Conservation (phyloP, 2,329 filamentous ascomycete species). For the Fusarium sarcochroum region DNA sequence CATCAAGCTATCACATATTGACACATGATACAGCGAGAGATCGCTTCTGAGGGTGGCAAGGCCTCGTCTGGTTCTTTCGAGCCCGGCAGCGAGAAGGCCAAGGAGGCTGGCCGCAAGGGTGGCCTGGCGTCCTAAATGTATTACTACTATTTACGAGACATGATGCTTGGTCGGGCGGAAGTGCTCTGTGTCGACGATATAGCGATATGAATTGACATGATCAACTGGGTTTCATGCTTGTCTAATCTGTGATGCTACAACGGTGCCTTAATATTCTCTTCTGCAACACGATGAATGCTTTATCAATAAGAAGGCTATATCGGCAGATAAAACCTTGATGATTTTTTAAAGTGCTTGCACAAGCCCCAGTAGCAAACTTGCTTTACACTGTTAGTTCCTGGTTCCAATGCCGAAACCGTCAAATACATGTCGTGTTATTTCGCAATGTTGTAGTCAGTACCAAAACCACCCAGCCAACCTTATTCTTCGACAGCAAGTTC, state of each 20-base stretch:
- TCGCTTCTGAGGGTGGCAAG: constrained; percentile 68
- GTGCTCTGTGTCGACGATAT: not conserved
- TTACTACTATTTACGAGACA: not conserved
- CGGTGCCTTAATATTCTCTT: too few species aligned
- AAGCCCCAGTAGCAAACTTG: not conserved
- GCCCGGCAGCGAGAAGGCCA: constrained; percentile 64
- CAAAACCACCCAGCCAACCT: not conserved
- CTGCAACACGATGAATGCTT: too few species aligned
- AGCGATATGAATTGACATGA: not conserved
- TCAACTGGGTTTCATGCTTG: not conserved
- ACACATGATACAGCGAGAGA: constrained; percentile 56
- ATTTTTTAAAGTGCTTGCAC: not conserved
- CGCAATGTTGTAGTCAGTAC: constrained; percentile 26
- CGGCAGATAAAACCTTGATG: not conserved
- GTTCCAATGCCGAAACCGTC: not conserved
- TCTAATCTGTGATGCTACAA: not conserved
- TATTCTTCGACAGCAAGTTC: not conserved
- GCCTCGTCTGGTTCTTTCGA: constrained; percentile 69
- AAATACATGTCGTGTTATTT: not conserved
- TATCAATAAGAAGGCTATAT: too few species aligned
- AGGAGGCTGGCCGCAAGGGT: constrained; percentile 68
- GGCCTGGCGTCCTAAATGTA: constrained; percentile 50
- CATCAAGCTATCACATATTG: not conserved
- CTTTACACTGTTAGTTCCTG: not conserved
- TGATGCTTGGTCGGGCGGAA: not conserved